These are phyloP conservation scores for Polyporus arcularius DNA, from an alignment of 768 basidiomycete genomes.

Conservation along the genomic window DNA sequence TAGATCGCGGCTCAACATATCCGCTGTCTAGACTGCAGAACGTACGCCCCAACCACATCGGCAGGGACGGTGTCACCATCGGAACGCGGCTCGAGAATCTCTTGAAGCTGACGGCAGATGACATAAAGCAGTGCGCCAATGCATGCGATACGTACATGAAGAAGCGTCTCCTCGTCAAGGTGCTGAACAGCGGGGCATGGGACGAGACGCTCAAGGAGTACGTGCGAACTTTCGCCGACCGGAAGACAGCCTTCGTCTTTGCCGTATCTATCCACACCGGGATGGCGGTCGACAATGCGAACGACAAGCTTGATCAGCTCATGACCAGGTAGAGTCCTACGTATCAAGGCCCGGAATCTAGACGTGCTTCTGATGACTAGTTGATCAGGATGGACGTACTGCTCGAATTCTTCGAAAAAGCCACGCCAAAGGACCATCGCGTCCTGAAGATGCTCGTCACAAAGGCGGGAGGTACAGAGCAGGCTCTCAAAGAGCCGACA, in stretches of 20 bases:
- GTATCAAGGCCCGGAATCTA: no score
- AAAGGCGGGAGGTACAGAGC: not conserved
- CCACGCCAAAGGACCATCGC: not conserved
- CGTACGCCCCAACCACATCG: slow-evolving; percentile 11
- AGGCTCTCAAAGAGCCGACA: not conserved
- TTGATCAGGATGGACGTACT: slow-evolving; percentile 3
- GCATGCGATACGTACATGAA: slow-evolving; percentile 45
- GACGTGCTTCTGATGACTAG: not conserved
- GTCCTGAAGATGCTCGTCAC: not conserved
- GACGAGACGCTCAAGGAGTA: slow-evolving; percentile 39
- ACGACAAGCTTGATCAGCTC: not conserved
- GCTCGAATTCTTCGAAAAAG: not conserved
- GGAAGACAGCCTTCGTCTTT: slow-evolving; percentile 37
- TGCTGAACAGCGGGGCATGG: slow-evolving; percentile 37
- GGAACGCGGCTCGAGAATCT: slow-evolving; percentile 34
- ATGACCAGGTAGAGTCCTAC: slow-evolving; percentile 4
- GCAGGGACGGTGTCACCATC: slow-evolving; percentile 34
- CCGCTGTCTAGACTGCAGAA: not conserved
- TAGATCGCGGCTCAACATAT: not conserved
- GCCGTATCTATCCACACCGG: slow-evolving; percentile 40
- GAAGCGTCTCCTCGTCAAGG: slow-evolving; percentile 43
- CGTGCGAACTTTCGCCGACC: slow-evolving; percentile 35
- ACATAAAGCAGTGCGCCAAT: slow-evolving; percentile 46
- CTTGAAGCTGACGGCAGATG: slow-evolving; percentile 35
- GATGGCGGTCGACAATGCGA: not conserved